phyloP scores from a whole-genome alignment of 169 alveolate genomes.

The Plasmodium gaboni region DNA sequence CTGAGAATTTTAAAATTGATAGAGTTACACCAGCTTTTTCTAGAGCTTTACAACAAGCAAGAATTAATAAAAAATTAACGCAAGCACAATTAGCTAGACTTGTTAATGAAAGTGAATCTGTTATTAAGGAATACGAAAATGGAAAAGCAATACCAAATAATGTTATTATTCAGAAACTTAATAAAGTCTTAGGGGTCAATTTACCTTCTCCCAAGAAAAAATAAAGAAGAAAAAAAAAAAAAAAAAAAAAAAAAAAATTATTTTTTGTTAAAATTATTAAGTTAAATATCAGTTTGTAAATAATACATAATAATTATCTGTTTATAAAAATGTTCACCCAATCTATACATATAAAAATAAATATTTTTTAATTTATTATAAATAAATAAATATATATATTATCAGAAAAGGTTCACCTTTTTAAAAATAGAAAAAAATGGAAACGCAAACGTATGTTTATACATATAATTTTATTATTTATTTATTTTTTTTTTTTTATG shows the following conservation, averaged over 20 bases:
- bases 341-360: too few species aligned
- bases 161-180: slow-evolving; percentile 79
- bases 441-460: too few species aligned
- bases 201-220: slow-evolving; percentile 79
- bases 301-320: too few species aligned
- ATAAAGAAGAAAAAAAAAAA: slow-evolving; percentile 24
- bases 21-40: slow-evolving; percentile 83
- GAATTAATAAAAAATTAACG: slow-evolving; percentile 78
- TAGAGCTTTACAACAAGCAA: slow-evolving; percentile 85
- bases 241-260: slow-evolving; percentile 1
- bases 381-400: too few species aligned
- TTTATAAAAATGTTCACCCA: too few species aligned
- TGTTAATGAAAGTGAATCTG: slow-evolving; percentile 63
- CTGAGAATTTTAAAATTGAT: slow-evolving; percentile 83
- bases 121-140: slow-evolving; percentile 84
- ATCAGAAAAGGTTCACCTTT: too few species aligned
- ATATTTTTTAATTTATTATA: too few species aligned
- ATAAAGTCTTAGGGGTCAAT: slow-evolving; percentile 82
- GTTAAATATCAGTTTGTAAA: too few species aligned
- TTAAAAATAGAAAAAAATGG: too few species aligned
- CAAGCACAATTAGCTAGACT: slow-evolving; percentile 81
- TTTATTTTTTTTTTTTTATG: too few species aligned
- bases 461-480: too few species aligned
- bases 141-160: slow-evolving; percentile 86
- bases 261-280: neutral